These are phyloP conservation scores for Sindora glabra DNA, from an alignment of 306 rosid genomes.

Conservation along the genomic window DNA sequence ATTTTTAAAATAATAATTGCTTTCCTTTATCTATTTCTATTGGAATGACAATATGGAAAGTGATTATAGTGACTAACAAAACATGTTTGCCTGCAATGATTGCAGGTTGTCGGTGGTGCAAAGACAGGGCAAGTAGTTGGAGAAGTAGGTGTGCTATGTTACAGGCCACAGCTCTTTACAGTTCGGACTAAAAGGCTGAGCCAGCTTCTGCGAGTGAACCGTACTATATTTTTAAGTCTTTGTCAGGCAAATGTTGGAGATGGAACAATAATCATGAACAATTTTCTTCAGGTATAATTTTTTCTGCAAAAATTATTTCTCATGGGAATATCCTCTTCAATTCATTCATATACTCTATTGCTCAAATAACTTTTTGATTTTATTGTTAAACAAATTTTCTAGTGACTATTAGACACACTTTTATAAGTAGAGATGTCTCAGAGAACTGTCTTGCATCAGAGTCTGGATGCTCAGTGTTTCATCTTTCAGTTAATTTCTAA, in stretches of 20 bases:
- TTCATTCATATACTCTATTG: no score
- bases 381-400: no score
- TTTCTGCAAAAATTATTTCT: neutral
- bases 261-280: constrained; percentile 58
- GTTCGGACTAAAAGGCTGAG: constrained; percentile 62
- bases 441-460: no score
- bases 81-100: neutral
- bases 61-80: constrained; percentile 1
- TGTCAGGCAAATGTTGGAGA: constrained; percentile 63
- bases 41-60: neutral
- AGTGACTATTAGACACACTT: no score
- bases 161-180: constrained; percentile 62
- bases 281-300: constrained; percentile 48
- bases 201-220: constrained; percentile 64
- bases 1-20: neutral
- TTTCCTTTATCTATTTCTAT: neutral
- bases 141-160: constrained; percentile 72
- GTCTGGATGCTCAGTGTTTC: no score
- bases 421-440: no score
- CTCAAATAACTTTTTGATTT: no score
- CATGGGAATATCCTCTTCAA: no score
- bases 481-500: no score
- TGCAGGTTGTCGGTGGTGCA: constrained; percentile 53
- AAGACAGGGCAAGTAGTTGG: constrained; percentile 50
- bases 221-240: constrained; percentile 47